Evolutionary conservation across 2,329 filamentous ascomycete species (phyloP).

Genomic region (Ramularia endophylla): DNA sequence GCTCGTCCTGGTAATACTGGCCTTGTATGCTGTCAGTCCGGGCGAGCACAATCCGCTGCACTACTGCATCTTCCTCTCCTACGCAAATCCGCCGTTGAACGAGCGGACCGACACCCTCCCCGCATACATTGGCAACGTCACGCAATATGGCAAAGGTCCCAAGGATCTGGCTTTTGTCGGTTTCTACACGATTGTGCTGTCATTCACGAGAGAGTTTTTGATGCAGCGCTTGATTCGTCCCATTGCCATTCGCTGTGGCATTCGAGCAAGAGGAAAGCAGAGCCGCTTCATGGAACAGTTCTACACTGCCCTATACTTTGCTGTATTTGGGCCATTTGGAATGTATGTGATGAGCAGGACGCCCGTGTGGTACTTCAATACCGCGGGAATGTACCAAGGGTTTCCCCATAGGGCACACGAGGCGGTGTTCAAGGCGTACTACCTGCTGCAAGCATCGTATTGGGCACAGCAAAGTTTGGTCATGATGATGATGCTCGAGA

Average conservation of each 20-base stretch:
- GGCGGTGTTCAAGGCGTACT: constrained; percentile 86
- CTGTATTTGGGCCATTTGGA: constrained; percentile 71
- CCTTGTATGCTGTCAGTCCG: constrained; percentile 69
- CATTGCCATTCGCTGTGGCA: constrained; percentile 62
- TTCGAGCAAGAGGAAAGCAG: constrained; percentile 70
- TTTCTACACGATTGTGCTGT: constrained; percentile 85
- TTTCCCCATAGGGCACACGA: constrained; percentile 82
- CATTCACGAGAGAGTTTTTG: constrained; percentile 90
- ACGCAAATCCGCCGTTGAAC: constrained; percentile 51
- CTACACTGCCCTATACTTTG: constrained; percentile 91
- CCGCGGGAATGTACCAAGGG: constrained; percentile 77
- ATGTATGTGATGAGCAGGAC: constrained; percentile 86
- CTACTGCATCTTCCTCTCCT: constrained; percentile 84
- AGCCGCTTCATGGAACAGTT: constrained; percentile 92
- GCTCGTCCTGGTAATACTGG: constrained; percentile 57
- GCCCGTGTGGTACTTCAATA: constrained; percentile 97
- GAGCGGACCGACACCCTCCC: constrained; percentile 38
- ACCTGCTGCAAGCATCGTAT: constrained; percentile 88
- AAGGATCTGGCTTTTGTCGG: constrained; percentile 80
- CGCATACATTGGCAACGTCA: constrained; percentile 33
- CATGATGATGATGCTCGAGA: constrained; percentile 78
- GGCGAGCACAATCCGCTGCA: constrained; percentile 71
- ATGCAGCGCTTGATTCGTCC: constrained; percentile 87
- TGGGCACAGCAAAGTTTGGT: constrained; percentile 95
- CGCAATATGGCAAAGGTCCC: constrained; percentile 81